Percentiles rank a stretch among this genome's conserved stretches.
Conservation (phyloP, 1,139 yeast species). For the Candida sp. region DNA sequence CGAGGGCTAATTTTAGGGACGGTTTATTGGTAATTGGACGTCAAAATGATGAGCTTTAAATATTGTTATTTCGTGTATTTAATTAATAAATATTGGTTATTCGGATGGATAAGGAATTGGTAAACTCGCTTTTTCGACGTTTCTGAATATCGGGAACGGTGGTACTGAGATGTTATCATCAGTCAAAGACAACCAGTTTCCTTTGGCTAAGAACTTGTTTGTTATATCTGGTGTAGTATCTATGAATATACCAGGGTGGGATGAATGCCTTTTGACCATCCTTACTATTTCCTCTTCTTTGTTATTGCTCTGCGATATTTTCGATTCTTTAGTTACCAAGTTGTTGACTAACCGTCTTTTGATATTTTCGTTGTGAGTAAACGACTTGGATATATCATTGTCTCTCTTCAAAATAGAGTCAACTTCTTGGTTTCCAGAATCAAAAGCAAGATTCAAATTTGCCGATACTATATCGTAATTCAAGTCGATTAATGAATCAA, state of each 20-base stretch:
- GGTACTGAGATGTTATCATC: constrained; percentile 22
- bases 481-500: constrained; percentile 34
- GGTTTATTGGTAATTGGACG: constrained; percentile 72
- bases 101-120: constrained; percentile 29
- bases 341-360: constrained; percentile 19
- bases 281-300: constrained; percentile 28
- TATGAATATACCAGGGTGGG: constrained; percentile 55
- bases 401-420: constrained; percentile 20
- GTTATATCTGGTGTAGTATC: constrained; percentile 56
- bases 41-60: constrained; percentile 57
- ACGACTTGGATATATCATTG: constrained; percentile 23
- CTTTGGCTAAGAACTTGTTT: constrained; percentile 36
- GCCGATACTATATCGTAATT: constrained; percentile 20
- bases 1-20: constrained; percentile 46
- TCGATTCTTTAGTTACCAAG: constrained; percentile 12
- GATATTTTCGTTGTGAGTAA: constrained; percentile 22
- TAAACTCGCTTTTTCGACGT: constrained; percentile 55
- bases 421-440: constrained; percentile 12
- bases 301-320: constrained; percentile 4
- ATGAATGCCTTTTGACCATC: constrained; percentile 42
- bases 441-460: constrained; percentile 17
- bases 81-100: constrained; percentile 6
- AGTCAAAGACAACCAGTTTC: constrained; percentile 20
- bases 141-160: constrained; percentile 53
- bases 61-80: neutral